Base-by-base conservation (phyloP, 1,139 yeast species). In the Taphrina sp. region DNA sequence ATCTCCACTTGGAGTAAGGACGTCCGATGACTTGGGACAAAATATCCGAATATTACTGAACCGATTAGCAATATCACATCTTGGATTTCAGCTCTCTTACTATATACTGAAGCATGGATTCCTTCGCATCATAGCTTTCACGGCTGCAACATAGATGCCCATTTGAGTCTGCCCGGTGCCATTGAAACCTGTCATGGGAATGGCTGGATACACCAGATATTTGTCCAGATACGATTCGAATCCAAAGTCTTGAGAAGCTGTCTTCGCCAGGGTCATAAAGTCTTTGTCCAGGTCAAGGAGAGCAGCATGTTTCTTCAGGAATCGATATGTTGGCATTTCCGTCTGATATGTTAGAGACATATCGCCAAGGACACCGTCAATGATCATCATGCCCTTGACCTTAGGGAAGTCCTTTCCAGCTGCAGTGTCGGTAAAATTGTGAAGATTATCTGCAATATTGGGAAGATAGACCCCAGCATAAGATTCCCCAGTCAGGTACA, bases 381-480 rank as follows among this genome's bases (percentile, higher is more conserved):
- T 29, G 24, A 31, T 22, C 46, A 49, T 49, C 24, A 41, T 31
- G 22, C 54, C 54, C 17, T 38, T 49, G 34, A 49, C 16, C 4
- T 20, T 20, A 14, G 37, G 23, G 31, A 26, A 26, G 12, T 26
- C 12, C 31, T 7, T 26, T 12, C 7, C 7, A 7, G 12, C 31
- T 7, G 10, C 12, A 12, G 31, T 26, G 19, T 22, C 36, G 22
- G 39, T 34, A 31, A 16, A 12, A 12, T 49, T 42, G 26, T 39
- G 64, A 12, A 90, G 76, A 1, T 79, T 81, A 43, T 77, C 72
- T 0, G 92, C 94, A 58, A 90, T 78, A 68, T 85, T 87, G 1
- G 97, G 97, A 57, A 92, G 84, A 68, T 88, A 92, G 68, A 90
- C 96, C 24, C 98, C 98, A 1, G 97, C 97, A 71, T 83, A 92